Conservation (phyloP, 75 land plant species). For the Sequoiadendron giganteum region DNA sequence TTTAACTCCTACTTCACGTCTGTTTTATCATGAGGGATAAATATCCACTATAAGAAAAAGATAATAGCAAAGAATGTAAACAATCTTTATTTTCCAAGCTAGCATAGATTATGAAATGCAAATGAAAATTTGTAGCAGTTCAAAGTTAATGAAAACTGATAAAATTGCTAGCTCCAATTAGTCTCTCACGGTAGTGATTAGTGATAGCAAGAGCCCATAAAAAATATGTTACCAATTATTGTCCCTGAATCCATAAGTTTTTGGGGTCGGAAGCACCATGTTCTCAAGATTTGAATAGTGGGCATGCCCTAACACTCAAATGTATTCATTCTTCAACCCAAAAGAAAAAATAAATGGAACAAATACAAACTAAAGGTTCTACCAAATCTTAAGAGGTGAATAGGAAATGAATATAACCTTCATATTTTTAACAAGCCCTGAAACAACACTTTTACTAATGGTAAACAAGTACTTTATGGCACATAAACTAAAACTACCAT, state of each 20-base stretch:
- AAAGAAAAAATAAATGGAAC: not conserved
- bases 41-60: not conserved
- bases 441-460: not conserved
- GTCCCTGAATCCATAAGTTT: conserved; percentile 54
- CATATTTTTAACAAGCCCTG: not conserved
- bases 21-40: not conserved
- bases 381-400: not conserved
- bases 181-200: not conserved
- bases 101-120: not conserved
- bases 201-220: not conserved
- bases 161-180: not conserved
- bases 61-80: not conserved
- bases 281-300: conserved; percentile 32
- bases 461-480: not conserved
- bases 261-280: conserved; percentile 38
- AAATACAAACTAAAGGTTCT: not conserved
- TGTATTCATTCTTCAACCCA: not conserved
- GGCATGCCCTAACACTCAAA: conserved; percentile 16
- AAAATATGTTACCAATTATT: not conserved
- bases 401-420: not conserved
- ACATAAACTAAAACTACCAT: not conserved
- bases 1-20: not conserved
- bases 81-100: not conserved
- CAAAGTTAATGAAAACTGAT: not conserved
- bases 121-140: not conserved